Evolutionary conservation across 2,329 filamentous ascomycete genomes (phyloP), one percentile per base, ranked within the genome.

Genomic region (Hypoxylon sp.): DNA sequence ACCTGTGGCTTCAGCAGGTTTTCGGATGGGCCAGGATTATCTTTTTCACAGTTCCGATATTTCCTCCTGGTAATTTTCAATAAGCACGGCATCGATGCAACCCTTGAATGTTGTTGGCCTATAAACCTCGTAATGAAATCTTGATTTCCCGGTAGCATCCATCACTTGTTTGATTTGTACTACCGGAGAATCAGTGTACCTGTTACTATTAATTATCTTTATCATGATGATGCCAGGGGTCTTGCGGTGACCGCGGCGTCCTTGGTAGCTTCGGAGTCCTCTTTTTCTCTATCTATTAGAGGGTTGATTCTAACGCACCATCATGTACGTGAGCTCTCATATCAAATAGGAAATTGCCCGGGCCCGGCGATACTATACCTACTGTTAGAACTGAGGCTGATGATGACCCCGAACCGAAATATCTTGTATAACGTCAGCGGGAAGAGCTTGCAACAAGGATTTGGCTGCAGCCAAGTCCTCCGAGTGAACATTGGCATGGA

Each of bases 381-480:
- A 56, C 39, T 24, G 17, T n/a, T 17, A 8, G 17, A 13, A 22
- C 31, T 24, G 51, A 51, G 44, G 59, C 59, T 58, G 55, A 50
- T 19, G 55, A 39, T 39, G 31, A 3, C 31, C 22, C 44, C n/a
- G 44, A 58, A 31, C 31, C 46, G 44, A 24, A 48, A 33, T 47
- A 57, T 31, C n/a, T 47, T 35, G 31, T 55, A 50, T 63, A 53
- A 54, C 59, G 33, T 63, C 59, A 56, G 59, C 31, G 26, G 14
- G 39, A 14, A 37, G 51, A 19, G 44, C 44, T 50, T 50, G 22
- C 10, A 26, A 55, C 37, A 29, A 55, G 33, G 13, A 31, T 50
- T 19, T 13, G 11, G 9, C 10, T 22, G 31, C 22, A 39, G 11
- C 9, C 8, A 35, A 37, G 47, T 19, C n/a, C 44, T 48, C 55